These are phyloP conservation scores for Aspergillus novofumigatus DNA, from an alignment of 2,329 filamentous ascomycete species.

Conservation along the genomic window DNA sequence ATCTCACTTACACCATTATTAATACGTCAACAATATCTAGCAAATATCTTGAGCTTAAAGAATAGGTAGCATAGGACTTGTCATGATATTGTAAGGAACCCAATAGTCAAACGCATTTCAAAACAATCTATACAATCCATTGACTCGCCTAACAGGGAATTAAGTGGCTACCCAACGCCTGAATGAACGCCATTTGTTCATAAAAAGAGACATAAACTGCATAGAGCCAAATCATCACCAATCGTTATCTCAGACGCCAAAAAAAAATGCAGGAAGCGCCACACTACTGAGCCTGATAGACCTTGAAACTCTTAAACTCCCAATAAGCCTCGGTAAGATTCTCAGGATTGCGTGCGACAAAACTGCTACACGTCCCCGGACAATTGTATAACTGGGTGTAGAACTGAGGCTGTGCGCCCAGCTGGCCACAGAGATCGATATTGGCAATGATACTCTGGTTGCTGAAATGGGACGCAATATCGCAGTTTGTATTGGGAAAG, in stretches of 20 bases:
- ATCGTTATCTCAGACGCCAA: background rate
- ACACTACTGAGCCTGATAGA: slow-evolving; percentile 45
- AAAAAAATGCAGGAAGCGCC: background rate
- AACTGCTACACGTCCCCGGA: slow-evolving; percentile 54
- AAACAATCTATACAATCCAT: background rate
- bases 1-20: no score
- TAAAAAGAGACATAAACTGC: background rate
- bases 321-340: slow-evolving; percentile 60
- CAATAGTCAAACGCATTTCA: background rate
- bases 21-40: no score
- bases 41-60: background rate
- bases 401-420: slow-evolving; percentile 39
- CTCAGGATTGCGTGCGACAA: slow-evolving; percentile 54
- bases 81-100: background rate
- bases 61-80: background rate
- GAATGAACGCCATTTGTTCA: background rate
- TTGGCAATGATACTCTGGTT: slow-evolving; percentile 65
- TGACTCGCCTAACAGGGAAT: background rate
- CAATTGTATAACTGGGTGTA: slow-evolving; percentile 36
- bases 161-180: background rate
- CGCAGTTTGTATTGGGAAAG: slow-evolving; percentile 60
- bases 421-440: slow-evolving; percentile 60
- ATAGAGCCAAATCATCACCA: background rate
- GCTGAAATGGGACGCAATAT: slow-evolving; percentile 56
- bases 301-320: slow-evolving; percentile 60